Evolutionary conservation across 257 asterid genomes (phyloP).

Genomic region (Capsicum rhomboideum): DNA sequence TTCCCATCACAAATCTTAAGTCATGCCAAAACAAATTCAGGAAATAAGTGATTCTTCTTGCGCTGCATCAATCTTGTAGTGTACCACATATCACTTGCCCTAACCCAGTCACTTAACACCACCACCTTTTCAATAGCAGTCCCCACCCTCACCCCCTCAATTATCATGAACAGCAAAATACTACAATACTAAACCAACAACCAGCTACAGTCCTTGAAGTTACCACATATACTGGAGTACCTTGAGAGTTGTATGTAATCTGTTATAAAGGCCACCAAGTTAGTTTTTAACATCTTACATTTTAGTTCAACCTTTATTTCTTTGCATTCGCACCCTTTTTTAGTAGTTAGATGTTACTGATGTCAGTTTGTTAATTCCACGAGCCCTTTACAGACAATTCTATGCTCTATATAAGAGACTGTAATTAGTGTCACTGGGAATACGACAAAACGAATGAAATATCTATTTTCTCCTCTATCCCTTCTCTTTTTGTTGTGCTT

Average conservation of each 20-base stretch:
- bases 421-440: background rate
- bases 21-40: background rate
- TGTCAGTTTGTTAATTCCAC: background rate
- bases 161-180: background rate
- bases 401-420: background rate
- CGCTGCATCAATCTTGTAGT: background rate
- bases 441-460: background rate
- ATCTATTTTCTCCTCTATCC: background rate
- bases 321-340: background rate
- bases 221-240: background rate
- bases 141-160: background rate
- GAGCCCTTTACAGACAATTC: background rate
- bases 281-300: background rate
- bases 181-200: background rate
- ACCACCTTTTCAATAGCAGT: background rate
- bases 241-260: background rate
- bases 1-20: background rate
- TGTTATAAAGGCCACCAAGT: background rate
- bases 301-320: background rate
- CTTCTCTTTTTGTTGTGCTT: background rate
- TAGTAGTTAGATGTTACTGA: background rate
- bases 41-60: background rate
- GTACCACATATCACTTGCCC: background rate
- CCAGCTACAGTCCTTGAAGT: background rate
- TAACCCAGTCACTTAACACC: background rate